Evolutionary conservation across 2,329 filamentous ascomycete species (phyloP), one percentile per base, ranked within the genome.

Genomic region (Ophiostoma himal-ulmi): DNA sequence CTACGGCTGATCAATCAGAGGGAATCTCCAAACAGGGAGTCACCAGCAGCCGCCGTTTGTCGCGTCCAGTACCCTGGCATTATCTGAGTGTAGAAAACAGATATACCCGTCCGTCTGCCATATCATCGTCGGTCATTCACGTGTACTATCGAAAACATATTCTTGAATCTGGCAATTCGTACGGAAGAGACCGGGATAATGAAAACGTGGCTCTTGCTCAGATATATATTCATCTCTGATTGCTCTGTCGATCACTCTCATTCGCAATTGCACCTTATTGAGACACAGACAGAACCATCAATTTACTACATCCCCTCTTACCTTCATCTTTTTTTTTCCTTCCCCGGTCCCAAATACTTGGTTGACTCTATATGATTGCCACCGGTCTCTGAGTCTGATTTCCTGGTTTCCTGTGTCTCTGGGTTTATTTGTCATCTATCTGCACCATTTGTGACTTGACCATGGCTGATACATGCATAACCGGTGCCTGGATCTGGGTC

Each of bases 401-500:
- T 30, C 30, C 30, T 30, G 26, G 3, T 30, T n/a, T 48, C 8
- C 5, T n/a, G 10, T 48, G 14, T 48, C 17, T 48, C 44, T 48
- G 14, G 17, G 5, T 1, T 48, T 6, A 30, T 30, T 20, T 48
- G 6, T 20, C 44, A n/a, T 20, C 10, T 20, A n/a, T 6, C 17
- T 17, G 20, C 17, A 17, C 20, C 30, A 30, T 30, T 30, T 30
- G 17, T 6, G 17, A 10, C 8, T 60, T 60, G 54, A 14, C 5
- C 20, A 17, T 64, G 60, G 34, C 60, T 64, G 60, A 20, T 48
- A 30, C 68, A 34, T 69, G 37, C 37, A 62, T 39, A 67, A 26
- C 37, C 30, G 30, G 54, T 68, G 39, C 41, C 39, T 41, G 57
- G 68, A 71, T 69, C 64, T 69, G 13, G 37, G 48, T 64, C 68